phyloP scores from a whole-genome alignment of 2,329 filamentous ascomycete genomes.

The Leptodontidium sp. region DNA sequence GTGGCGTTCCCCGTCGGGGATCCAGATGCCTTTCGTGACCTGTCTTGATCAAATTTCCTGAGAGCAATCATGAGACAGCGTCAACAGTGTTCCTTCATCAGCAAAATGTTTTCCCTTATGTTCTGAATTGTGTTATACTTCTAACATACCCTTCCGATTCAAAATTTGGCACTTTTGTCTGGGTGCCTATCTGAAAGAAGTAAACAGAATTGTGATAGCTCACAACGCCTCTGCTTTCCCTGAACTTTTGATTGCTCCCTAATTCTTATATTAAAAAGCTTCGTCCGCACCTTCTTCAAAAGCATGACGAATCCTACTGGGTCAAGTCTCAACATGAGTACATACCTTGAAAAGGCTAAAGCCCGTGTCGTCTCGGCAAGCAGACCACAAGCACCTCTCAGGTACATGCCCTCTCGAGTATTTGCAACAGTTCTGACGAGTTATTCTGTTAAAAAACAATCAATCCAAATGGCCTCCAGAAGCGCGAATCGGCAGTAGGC shows the following conservation, averaged over 20 bases:
- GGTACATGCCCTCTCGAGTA: not conserved
- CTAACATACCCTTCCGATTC: too few species aligned
- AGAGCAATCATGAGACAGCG: too few species aligned
- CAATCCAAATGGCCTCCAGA: not conserved
- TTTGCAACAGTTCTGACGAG: not conserved
- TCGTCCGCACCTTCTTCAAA: not conserved
- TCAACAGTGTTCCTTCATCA: too few species aligned
- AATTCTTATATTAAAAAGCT: too few species aligned
- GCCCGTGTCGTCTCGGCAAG: not conserved
- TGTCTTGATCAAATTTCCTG: too few species aligned
- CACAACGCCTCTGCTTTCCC: not conserved
- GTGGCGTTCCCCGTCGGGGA: too few species aligned
- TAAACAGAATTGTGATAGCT: conserved; percentile 1
- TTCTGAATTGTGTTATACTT: too few species aligned
- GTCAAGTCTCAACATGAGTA: not conserved
- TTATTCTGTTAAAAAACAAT: not conserved
- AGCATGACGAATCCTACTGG: not conserved
- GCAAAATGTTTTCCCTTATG: too few species aligned
- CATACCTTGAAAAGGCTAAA: not conserved
- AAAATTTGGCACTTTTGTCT: too few species aligned
- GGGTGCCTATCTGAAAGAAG: not conserved
- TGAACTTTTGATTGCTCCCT: too few species aligned
- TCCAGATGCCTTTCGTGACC: too few species aligned
- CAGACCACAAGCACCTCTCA: not conserved
- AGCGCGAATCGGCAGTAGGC: not conserved